These are phyloP conservation scores for Rhizopogon vinicolor DNA, from an alignment of 768 basidiomycete genomes.

Conservation along the genomic window DNA sequence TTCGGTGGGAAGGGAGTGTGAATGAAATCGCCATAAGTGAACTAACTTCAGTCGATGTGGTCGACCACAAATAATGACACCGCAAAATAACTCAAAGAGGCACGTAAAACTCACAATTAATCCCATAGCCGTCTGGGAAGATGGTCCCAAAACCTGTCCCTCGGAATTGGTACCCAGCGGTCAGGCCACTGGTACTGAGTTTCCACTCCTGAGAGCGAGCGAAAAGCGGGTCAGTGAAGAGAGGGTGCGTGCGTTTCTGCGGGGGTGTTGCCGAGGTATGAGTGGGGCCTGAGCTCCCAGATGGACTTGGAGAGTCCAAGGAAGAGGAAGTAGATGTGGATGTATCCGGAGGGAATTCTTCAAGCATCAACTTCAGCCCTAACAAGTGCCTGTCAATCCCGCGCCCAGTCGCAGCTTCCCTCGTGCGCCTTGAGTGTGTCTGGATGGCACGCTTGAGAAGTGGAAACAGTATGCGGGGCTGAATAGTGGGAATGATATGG, in stretches of 20 bases:
- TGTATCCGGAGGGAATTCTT: slow-evolving; percentile 7
- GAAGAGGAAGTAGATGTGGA: not conserved
- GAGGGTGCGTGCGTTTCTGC: slow-evolving; percentile 11
- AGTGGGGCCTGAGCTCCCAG: slow-evolving; percentile 11
- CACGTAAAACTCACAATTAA: slow-evolving; percentile 67
- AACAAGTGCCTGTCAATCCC: slow-evolving; percentile 93
- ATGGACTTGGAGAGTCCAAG: not conserved
- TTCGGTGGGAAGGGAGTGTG: not conserved
- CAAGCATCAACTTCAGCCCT: slow-evolving; percentile 68
- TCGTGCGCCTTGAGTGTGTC: slow-evolving; percentile 67
- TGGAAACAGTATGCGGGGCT: slow-evolving; percentile 27
- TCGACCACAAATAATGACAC: not conserved
- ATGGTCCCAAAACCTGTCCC: slow-evolving; percentile 89
- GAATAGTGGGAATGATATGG: slow-evolving; percentile 1
- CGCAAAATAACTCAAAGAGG: not conserved
- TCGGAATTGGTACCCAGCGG: slow-evolving; percentile 79
- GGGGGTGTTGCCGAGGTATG: slow-evolving; percentile 47
- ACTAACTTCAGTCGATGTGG: not conserved
- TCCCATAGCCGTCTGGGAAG: slow-evolving; percentile 87
- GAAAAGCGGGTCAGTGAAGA: slow-evolving; percentile 81
- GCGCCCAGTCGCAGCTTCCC: slow-evolving; percentile 73
- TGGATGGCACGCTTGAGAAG: slow-evolving; percentile 65
- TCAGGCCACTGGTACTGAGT: slow-evolving; percentile 85
- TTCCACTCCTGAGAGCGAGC: slow-evolving; percentile 77
- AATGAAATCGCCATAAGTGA: slow-evolving; percentile 9